phyloP scores from a whole-genome alignment of 2,329 filamentous ascomycete species.

The Cordyceps tenuipes region DNA sequence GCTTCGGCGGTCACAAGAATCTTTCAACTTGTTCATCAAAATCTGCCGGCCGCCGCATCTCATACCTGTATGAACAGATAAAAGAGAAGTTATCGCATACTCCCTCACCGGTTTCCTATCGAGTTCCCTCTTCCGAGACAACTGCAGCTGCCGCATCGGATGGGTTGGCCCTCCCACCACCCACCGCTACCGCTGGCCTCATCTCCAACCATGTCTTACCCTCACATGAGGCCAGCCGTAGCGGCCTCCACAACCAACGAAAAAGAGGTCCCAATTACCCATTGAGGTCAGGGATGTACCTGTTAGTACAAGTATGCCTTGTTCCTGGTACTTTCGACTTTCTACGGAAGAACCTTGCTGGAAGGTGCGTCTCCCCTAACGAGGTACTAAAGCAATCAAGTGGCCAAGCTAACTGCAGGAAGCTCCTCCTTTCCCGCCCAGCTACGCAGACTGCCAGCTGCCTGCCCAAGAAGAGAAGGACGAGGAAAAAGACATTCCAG shows the following conservation, averaged over 20 bases:
- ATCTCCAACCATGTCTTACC: constrained; percentile 8
- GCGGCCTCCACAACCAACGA: background rate
- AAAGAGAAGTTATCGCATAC: background rate
- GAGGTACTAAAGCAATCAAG: background rate
- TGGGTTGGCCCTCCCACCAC: background rate
- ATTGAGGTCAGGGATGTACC: background rate
- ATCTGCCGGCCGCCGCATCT: background rate
- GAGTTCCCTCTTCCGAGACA: background rate
- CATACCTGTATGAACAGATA: background rate
- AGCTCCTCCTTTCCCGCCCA: background rate
- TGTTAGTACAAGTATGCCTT: background rate
- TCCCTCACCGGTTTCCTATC: background rate
- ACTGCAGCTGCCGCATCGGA: background rate
- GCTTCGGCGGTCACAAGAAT: background rate
- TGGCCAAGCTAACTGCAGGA: background rate
- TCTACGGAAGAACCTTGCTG: background rate
- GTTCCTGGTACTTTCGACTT: no score
- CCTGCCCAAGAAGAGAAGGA: background rate
- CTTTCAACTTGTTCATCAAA: background rate
- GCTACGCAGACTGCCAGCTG: background rate
- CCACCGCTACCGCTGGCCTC: background rate
- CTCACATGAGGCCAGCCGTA: background rate
- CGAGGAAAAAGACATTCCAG: background rate
- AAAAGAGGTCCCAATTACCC: background rate
- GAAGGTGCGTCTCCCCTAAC: background rate